Percentiles rank a stretch among this genome's conserved stretches.
phyloP scores from a whole-genome alignment of 2,329 filamentous ascomycete species.

The Alternaria ventricosa region DNA sequence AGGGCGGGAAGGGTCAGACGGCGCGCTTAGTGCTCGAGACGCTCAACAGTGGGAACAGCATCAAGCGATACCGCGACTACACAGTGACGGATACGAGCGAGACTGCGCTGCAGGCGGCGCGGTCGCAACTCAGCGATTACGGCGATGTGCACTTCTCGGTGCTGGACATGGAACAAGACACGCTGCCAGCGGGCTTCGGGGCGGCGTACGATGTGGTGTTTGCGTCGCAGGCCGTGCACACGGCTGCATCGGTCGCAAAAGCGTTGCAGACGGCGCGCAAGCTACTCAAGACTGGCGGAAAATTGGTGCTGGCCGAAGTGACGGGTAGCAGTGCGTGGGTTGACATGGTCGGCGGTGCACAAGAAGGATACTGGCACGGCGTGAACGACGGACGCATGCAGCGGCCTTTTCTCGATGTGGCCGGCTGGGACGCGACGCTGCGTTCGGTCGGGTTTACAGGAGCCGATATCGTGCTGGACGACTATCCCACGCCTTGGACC shows the following conservation, averaged over 20 bases:
- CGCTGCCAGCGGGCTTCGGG: constrained; percentile 6
- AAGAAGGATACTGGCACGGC: constrained; percentile 24
- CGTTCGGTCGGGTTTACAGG: constrained; percentile 42
- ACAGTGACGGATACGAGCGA: constrained; percentile 13
- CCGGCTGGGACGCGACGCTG: constrained; percentile 44
- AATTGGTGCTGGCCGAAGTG: constrained; percentile 51
- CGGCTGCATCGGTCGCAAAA: constrained; percentile 12
- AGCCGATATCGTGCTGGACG: constrained; percentile 29
- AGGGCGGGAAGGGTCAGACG: constrained; percentile 16
- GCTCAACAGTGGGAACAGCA: background rate
- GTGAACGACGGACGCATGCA: constrained; percentile 9
- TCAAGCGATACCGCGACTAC: constrained; percentile 20
- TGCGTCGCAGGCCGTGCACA: constrained; percentile 1
- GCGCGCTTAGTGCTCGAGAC: constrained; percentile 4
- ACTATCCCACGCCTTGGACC: constrained; percentile 3
- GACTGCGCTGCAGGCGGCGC: background rate
- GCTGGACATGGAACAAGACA: constrained; percentile 21
- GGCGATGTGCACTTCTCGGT: constrained; percentile 3
- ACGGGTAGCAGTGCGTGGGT: background rate
- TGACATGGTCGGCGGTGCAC: constrained; percentile 10
- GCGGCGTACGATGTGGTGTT: constrained; percentile 27
- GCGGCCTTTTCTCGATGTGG: constrained; percentile 24
- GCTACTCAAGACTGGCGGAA: constrained; percentile 50
- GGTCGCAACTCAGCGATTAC: background rate
- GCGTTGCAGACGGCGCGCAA: background rate